Conservation (phyloP, 139 green algal genomes). For the Volvox africanus region DNA sequence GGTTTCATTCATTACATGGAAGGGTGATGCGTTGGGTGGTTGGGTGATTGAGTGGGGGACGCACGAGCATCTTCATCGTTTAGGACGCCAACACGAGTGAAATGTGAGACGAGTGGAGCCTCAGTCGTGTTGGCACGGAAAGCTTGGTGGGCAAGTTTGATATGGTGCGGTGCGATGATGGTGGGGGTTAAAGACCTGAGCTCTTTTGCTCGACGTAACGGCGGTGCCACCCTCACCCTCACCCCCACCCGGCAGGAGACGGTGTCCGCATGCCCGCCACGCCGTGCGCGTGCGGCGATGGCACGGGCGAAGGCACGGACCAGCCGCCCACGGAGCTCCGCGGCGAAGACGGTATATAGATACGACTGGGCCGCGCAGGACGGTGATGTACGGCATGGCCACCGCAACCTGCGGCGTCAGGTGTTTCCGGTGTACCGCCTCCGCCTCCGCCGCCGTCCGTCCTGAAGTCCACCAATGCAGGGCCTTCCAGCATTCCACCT, state of each 20-base stretch:
- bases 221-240: too few species aligned
- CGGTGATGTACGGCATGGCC: background rate
- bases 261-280: background rate
- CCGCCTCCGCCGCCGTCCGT: background rate
- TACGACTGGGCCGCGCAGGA: conserved; percentile 7
- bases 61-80: background rate
- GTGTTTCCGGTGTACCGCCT: too few species aligned
- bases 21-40: background rate
- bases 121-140: too few species aligned
- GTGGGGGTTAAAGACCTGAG: background rate
- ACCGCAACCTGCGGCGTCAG: too few species aligned
- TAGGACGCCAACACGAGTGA: too few species aligned
- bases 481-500: too few species aligned
- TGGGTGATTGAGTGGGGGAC: background rate
- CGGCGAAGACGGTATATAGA: conserved; percentile 21
- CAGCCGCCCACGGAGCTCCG: conserved; percentile 12
- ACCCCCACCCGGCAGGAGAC: conserved; percentile 13
- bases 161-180: background rate
- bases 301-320: conserved; percentile 14
- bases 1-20: background rate
- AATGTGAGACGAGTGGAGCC: too few species aligned
- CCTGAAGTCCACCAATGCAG: too few species aligned
- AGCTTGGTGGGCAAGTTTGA: background rate
- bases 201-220: background rate
- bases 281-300: conserved; percentile 39